Conservation (phyloP, 352 stramenopile species). For the Globisporangium spinosum region DNA sequence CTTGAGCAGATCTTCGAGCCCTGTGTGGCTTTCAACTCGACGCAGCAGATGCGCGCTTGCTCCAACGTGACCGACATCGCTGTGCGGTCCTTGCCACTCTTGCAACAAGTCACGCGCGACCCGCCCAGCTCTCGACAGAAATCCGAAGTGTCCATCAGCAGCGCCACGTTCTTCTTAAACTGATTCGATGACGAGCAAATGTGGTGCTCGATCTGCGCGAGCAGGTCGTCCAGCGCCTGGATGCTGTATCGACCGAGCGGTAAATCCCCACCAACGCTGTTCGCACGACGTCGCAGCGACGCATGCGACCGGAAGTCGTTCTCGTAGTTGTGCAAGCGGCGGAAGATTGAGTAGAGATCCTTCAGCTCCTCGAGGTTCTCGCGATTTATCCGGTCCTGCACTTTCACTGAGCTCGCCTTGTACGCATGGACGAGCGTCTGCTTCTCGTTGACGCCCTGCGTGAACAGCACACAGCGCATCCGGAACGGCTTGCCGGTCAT, state of each 20-base stretch:
- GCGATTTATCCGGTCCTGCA: constrained; percentile 82
- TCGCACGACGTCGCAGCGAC: constrained; percentile 14
- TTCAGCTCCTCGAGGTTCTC: constrained; percentile 70
- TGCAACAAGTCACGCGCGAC: constrained; percentile 95
- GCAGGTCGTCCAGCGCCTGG: constrained; percentile 57
- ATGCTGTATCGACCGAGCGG: constrained; percentile 30
- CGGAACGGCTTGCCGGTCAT: constrained; percentile 45
- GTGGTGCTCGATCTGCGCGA: constrained; percentile 69
- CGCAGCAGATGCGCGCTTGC: constrained; percentile 67
- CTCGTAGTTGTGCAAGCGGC: constrained; percentile 40
- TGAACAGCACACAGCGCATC: constrained; percentile 71
- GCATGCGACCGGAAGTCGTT: constrained; percentile 6
- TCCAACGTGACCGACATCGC: constrained; percentile 97
- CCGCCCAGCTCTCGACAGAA: constrained; percentile 87
- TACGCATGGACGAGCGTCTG: constrained; percentile 79
- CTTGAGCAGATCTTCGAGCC: constrained; percentile 54
- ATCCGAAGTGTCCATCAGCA: constrained; percentile 80
- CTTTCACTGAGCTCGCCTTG: constrained; percentile 67
- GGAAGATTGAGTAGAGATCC: constrained; percentile 55
- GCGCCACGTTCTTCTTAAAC: constrained; percentile 80
- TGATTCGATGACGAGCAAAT: constrained; percentile 61
- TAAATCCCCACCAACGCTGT: constrained; percentile 14
- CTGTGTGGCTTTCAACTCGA: constrained; percentile 54
- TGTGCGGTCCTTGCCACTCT: constrained; percentile 96
- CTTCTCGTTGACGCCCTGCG: constrained; percentile 82